These are phyloP conservation scores for Morella rubra DNA, from an alignment of 306 rosid genomes.

Conservation along the genomic window DNA sequence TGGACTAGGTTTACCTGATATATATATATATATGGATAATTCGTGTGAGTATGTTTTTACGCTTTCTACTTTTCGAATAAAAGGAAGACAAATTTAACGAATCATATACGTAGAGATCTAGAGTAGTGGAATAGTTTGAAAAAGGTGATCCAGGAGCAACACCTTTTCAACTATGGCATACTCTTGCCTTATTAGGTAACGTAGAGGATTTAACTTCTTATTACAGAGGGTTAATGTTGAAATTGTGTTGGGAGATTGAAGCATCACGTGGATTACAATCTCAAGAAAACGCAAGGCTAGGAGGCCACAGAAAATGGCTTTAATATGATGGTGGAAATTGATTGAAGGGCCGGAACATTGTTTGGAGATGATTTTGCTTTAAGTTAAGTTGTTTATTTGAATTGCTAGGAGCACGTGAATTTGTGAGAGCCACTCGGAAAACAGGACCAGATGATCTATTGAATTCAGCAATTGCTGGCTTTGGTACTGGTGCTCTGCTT, in stretches of 20 bases:
- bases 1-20: not conserved
- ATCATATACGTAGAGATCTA: no score
- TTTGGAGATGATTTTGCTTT: not conserved
- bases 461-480: constrained; percentile 76
- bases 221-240: no score
- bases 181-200: no score
- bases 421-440: constrained; percentile 59
- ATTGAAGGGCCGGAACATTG: not conserved
- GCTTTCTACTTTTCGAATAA: no score
- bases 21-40: not conserved
- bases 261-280: not conserved
- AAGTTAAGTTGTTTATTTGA: not conserved
- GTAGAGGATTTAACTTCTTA: no score
- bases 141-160: no score
- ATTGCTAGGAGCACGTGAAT: constrained; percentile 74
- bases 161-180: no score
- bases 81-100: no score
- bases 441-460: constrained; percentile 72
- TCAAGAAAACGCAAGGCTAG: not conserved
- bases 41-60: not conserved
- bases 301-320: not conserved
- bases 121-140: no score
- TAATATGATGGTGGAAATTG: not conserved
- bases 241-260: no score
- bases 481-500: constrained; percentile 83